Percentiles rank a stretch among this genome's conserved stretches.
phyloP scores from a whole-genome alignment of 176 grass and related monocot genomes.

The Alloteropsis semialata region DNA sequence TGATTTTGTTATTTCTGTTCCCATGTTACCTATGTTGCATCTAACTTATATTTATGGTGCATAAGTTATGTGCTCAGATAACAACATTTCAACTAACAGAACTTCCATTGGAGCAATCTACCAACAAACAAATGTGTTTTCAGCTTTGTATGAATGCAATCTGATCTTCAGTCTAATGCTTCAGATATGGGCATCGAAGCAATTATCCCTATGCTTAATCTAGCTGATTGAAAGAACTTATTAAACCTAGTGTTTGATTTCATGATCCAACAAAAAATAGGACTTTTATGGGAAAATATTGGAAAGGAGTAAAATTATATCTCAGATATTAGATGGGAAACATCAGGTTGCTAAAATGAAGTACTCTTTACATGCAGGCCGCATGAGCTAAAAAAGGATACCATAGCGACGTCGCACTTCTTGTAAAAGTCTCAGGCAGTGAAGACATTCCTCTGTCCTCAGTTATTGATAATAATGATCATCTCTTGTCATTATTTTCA shows the following conservation, averaged over 20 bases:
- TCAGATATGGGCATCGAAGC: not conserved
- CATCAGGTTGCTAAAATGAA: not conserved
- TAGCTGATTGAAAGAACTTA: not conserved
- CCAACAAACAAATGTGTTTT: not conserved
- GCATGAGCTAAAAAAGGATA: not conserved
- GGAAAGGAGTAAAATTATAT: not conserved
- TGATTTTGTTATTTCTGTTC: not conserved
- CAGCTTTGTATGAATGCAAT: not conserved
- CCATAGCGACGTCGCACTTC: not conserved
- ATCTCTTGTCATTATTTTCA: not conserved
- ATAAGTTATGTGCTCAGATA: conserved; percentile 1
- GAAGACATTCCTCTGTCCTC: not conserved
- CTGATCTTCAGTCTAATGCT: not conserved
- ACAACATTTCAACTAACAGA: conserved; percentile 4
- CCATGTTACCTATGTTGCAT: not conserved
- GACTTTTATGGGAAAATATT: not conserved
- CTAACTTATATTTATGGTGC: not conserved
- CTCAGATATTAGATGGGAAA: not conserved
- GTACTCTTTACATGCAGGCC: not conserved
- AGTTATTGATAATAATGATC: not conserved
- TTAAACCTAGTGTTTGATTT: not conserved
- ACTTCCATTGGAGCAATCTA: not conserved
- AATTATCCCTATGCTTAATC: not conserved
- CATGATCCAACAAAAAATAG: not conserved
- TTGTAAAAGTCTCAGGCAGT: not conserved